phyloP scores from a whole-genome alignment of 768 basidiomycete genomes.

The Phanerochaete sordida region DNA sequence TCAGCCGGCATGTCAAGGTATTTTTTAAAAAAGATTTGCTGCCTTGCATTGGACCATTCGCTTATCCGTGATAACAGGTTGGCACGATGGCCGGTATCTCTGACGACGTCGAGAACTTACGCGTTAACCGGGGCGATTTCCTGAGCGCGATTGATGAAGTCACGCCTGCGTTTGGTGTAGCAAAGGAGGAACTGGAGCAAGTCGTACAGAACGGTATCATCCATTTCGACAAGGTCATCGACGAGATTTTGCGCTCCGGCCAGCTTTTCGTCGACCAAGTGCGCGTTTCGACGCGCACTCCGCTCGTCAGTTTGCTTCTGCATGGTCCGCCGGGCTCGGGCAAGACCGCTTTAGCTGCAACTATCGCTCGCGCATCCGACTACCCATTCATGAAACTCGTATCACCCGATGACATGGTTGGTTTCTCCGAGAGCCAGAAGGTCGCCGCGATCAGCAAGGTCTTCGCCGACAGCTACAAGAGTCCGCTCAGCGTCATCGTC shows the following conservation, averaged over 20 bases:
- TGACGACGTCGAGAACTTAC: conserved; percentile 90
- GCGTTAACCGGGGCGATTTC: conserved; percentile 86
- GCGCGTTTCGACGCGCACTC: conserved; percentile 82
- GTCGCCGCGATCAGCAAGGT: conserved; percentile 88
- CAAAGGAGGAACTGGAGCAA: conserved; percentile 90
- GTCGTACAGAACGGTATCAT: conserved; percentile 98
- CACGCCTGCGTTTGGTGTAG: conserved; percentile 94
- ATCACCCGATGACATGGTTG: conserved; percentile 96
- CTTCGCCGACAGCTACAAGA: conserved; percentile 95
- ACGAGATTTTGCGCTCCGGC: conserved; percentile 83
- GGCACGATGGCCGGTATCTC: conserved; percentile 97
- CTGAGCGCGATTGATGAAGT: conserved; percentile 90
- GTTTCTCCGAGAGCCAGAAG: conserved; percentile 90
- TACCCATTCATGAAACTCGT: conserved; percentile 98
- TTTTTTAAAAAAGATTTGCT: too few relatives aligned
- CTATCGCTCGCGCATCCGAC: conserved; percentile 88
- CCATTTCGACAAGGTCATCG: conserved; percentile 69
- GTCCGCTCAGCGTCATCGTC: conserved; percentile 92
- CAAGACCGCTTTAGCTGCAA: conserved; percentile 92
- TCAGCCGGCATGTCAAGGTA: conserved; percentile 94
- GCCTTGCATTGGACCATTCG: background rate
- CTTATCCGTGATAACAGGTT: conserved; percentile 40
- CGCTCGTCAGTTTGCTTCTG: conserved; percentile 85
- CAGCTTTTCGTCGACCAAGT: conserved; percentile 93
- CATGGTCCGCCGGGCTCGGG: conserved; percentile 90